Evolutionary conservation across 805 yeast genomes (phyloP).

Genomic region (Tetrapisispora phaffii): DNA sequence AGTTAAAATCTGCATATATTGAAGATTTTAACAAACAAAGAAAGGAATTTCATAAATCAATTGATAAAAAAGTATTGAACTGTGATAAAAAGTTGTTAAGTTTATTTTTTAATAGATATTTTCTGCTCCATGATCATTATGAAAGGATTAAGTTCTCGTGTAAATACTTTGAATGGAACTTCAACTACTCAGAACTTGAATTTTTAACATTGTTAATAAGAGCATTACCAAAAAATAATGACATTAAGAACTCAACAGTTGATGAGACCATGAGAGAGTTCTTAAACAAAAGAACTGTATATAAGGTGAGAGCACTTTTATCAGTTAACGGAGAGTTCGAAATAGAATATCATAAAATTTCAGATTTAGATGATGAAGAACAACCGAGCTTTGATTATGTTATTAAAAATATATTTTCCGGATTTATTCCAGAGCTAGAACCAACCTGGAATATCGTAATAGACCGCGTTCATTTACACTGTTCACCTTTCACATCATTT

Average conservation of each 20-base stretch:
- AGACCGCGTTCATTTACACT: conserved; percentile 41
- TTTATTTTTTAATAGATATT: conserved; percentile 27
- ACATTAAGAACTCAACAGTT: neutral
- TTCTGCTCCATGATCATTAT: conserved; percentile 59
- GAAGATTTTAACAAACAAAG: neutral
- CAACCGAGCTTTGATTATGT: conserved; percentile 11
- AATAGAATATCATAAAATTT: conserved; percentile 30
- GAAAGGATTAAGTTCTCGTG: conserved; percentile 48
- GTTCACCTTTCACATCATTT: conserved; percentile 74
- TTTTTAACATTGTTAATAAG: conserved; percentile 26
- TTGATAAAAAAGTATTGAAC: neutral
- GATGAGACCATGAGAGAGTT: conserved; percentile 11
- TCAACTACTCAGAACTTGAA: conserved; percentile 34
- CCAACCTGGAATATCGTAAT: conserved; percentile 51
- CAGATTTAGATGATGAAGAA: conserved; percentile 14
- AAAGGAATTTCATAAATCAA: neutral
- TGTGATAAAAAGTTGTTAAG: conserved; percentile 2
- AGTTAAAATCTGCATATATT: neutral
- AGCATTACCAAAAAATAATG: neutral
- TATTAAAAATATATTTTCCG: conserved; percentile 21
- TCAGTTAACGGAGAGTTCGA: conserved; percentile 30
- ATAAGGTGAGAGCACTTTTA: conserved; percentile 41
- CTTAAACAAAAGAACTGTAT: conserved; percentile 28
- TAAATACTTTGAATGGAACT: conserved; percentile 42
- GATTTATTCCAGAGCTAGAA: conserved; percentile 18